Percentiles rank a stretch among this genome's conserved stretches.
Conservation (phyloP, 768 basidiomycete species). For the Leccinum aurantiacum region DNA sequence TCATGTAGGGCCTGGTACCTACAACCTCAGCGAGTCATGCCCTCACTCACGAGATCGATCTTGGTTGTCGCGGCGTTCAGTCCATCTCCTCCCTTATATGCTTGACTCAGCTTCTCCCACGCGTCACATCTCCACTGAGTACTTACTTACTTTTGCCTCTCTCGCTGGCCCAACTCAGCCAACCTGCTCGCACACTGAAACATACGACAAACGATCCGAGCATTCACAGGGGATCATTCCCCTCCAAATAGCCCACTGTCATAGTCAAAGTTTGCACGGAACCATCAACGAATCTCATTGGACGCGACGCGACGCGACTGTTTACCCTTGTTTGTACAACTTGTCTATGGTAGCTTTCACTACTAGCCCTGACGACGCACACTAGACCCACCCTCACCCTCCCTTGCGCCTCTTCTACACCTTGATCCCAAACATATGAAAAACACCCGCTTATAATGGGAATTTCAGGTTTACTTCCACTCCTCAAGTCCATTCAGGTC, state of each 20-base stretch:
- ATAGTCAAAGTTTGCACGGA: not conserved
- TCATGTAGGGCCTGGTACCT: too few species aligned
- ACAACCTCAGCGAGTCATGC: too few species aligned
- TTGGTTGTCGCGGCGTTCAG: too few species aligned
- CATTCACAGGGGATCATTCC: too few species aligned
- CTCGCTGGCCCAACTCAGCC: too few species aligned
- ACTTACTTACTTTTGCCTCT: too few species aligned
- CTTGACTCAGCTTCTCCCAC: too few species aligned
- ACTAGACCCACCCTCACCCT: not conserved
- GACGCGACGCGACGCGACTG: slow-evolving; percentile 32
- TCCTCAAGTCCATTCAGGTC: slow-evolving; percentile 87
- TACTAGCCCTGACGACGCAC: not conserved
- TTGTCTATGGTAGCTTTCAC: not conserved
- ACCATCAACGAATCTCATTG: slow-evolving; percentile 11
- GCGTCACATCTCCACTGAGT: too few species aligned
- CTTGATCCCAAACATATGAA: slow-evolving; percentile 1
- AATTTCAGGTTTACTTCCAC: slow-evolving; percentile 84
- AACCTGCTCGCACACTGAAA: too few species aligned
- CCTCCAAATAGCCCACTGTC: not conserved
- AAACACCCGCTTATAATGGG: slow-evolving; percentile 59
- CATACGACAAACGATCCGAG: too few species aligned
- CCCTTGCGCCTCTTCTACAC: slow-evolving; percentile 7
- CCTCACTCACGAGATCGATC: too few species aligned
- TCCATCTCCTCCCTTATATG: too few species aligned
- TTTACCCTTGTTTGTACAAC: slow-evolving; percentile 29